phyloP scores from a whole-genome alignment of 352 stramenopile species.

The Globisporangium acanthophoron region DNA sequence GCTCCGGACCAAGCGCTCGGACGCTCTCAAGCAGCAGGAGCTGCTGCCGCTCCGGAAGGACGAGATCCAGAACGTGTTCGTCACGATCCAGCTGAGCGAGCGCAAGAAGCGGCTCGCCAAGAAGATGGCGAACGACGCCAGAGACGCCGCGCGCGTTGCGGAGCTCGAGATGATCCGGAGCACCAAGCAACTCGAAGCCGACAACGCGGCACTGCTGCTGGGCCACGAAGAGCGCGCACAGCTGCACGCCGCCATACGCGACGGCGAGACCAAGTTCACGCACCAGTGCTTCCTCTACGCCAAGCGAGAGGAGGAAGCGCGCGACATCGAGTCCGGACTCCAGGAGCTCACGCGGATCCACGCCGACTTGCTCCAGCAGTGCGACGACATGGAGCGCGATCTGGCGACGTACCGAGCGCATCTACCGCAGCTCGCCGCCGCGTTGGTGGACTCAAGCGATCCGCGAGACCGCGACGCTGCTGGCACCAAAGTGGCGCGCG shows the following conservation, averaged over 20 bases:
- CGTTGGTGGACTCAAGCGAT: conserved; percentile 24
- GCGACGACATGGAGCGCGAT: conserved; percentile 49
- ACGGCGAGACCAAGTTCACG: conserved; percentile 43
- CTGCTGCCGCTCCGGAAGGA: conserved; percentile 47
- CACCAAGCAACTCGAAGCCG: conserved; percentile 41
- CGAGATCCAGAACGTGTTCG: conserved; percentile 60
- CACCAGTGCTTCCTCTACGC: conserved; percentile 61
- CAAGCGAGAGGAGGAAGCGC: conserved; percentile 66
- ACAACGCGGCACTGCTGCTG: conserved; percentile 33
- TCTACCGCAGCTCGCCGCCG: conserved; percentile 46
- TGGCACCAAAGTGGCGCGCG: conserved; percentile 40
- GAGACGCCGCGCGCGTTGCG: conserved; percentile 34
- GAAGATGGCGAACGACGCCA: conserved; percentile 39
- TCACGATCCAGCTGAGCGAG: conserved; percentile 65
- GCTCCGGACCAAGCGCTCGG: conserved; percentile 39
- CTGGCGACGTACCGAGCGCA: conserved; percentile 43
- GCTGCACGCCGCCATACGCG: conserved; percentile 34
- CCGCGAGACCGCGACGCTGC: conserved; percentile 30
- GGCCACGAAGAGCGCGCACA: conserved; percentile 30
- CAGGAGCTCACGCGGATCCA: conserved; percentile 66
- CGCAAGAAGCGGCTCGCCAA: conserved; percentile 53
- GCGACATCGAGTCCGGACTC: conserved; percentile 56
- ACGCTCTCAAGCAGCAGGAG: conserved; percentile 66
- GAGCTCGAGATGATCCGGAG: conserved; percentile 47
- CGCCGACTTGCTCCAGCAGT: conserved; percentile 52